Percentiles rank a stretch among this genome's conserved stretches.
Conservation (phyloP, 2,329 filamentous ascomycete species). For the Trichoderma brevicompactum region DNA sequence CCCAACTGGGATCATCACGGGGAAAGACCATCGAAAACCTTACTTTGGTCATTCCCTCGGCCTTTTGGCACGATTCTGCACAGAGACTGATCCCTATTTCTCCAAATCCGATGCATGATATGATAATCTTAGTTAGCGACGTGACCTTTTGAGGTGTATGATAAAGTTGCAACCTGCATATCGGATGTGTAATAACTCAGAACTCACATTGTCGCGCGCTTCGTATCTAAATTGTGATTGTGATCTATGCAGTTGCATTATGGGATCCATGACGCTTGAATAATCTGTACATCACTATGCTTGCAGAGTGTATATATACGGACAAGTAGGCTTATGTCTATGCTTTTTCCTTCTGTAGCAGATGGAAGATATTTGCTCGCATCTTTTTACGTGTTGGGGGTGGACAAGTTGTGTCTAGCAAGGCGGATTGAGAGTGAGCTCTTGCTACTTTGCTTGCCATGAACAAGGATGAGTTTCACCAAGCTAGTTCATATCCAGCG, state of each 20-base stretch:
- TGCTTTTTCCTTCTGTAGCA: background rate
- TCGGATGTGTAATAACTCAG: constrained; percentile 15
- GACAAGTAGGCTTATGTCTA: background rate
- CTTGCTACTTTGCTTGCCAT: background rate
- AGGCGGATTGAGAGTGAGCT: background rate
- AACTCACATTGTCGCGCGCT: constrained; percentile 6
- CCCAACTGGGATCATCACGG: background rate
- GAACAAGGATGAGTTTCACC: background rate
- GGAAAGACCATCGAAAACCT: background rate
- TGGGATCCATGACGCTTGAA: constrained; percentile 4
- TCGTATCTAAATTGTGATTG: background rate
- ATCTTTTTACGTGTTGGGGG: background rate
- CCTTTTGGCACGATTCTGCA: background rate
- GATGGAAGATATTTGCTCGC: background rate
- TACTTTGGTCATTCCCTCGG: background rate
- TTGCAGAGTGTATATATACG: background rate
- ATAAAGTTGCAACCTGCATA: constrained; percentile 6
- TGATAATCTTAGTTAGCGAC: background rate
- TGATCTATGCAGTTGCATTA: background rate
- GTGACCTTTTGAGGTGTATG: constrained; percentile 1
- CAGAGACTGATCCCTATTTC: background rate
- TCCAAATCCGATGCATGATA: background rate
- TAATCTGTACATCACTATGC: background rate
- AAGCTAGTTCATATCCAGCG: constrained; percentile 2
- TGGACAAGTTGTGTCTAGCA: background rate